Base-by-base conservation (phyloP, 2,329 filamentous ascomycete species). In the Hypoxylon sp. region DNA sequence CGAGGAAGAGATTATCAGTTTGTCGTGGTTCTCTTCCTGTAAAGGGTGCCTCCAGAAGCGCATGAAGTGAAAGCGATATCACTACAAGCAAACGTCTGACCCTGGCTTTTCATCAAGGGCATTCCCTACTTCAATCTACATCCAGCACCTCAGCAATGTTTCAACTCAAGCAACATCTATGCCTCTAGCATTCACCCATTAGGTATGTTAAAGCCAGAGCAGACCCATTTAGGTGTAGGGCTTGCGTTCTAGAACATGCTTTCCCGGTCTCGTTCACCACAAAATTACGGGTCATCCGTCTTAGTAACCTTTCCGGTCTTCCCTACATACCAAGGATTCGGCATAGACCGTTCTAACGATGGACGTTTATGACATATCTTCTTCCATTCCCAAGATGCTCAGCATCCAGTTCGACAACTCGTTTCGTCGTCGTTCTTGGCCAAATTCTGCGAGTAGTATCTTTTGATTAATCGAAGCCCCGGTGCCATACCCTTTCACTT, bases 171-270 rank as follows among this genome's bases (percentile, higher is more conserved):
- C 32, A 39, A 43, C 16, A 27, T 14, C n/a, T 9, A n/a, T 52
- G 7, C 29, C 41, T 25, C 8, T 12, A 6, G 1, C 25, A 30
- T n/a, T n/a, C 41, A 16, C n/a, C 11, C 16, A 27, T 47, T 9
- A 32, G 30, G 30, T 34, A 54, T 29, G 21, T n/a, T 27, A 27
- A 27, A 32, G 30, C 14, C 29, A 29, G 32, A n/a, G 37, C 50
- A 41, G 52, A 32, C 58, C 32, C 46, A 62, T 65, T 62, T 62
- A 65, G 63, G 58, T 62, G 53, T 62, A 34, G 16, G 34, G 16
- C 6, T 23, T 61, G 19, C 32, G 14, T 63, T 54, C 16, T 54
- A 5, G 11, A 39, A 9, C 50, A 54, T 45, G 12, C 29, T 48
- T 41, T 47, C 39, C 34, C 25, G 29, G 50, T 5, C 30, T 47